Evolutionary conservation across 2,329 filamentous ascomycete species (phyloP).

Genomic region (Aspergillus phoenicis): DNA sequence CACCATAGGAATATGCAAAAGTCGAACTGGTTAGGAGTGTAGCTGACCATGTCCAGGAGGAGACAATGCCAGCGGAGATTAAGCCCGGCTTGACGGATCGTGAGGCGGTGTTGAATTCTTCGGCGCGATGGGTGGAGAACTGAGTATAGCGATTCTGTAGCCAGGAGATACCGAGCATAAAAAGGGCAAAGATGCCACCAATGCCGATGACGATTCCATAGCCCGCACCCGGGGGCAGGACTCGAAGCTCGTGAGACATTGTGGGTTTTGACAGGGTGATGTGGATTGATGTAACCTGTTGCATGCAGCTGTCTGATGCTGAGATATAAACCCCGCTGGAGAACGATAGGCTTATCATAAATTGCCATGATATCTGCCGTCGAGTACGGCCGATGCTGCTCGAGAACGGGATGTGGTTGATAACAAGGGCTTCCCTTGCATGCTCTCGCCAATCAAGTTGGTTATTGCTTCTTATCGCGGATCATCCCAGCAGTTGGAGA

Average conservation of each 20-base stretch:
- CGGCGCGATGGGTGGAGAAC: constrained; percentile 41
- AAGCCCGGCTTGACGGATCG: constrained; percentile 43
- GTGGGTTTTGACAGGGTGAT: background rate
- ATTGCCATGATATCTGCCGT: background rate
- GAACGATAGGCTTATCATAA: background rate
- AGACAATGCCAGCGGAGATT: constrained; percentile 52
- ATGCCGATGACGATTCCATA: constrained; percentile 57
- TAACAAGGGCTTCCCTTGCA: background rate
- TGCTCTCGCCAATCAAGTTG: background rate
- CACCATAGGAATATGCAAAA: constrained; percentile 47
- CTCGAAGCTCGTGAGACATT: constrained; percentile 21
- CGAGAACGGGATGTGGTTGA: background rate
- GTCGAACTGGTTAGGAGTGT: constrained; percentile 48
- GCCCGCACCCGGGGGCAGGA: constrained; percentile 44
- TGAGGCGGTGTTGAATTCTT: constrained; percentile 54
- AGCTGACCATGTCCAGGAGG: constrained; percentile 54
- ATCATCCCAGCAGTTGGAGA: background rate
- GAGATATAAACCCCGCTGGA: background rate
- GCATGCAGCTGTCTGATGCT: background rate
- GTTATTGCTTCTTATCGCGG: background rate
- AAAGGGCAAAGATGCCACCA: constrained; percentile 47
- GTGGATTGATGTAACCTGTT: background rate
- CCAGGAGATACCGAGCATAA: constrained; percentile 47
- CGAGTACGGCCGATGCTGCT: background rate
- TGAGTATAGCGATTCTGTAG: constrained; percentile 45